Percentiles rank a stretch among this genome's conserved stretches.
Evolutionary conservation across 1,139 yeast species (phyloP).

Genomic region (Blastobotrys buckinghamii): DNA sequence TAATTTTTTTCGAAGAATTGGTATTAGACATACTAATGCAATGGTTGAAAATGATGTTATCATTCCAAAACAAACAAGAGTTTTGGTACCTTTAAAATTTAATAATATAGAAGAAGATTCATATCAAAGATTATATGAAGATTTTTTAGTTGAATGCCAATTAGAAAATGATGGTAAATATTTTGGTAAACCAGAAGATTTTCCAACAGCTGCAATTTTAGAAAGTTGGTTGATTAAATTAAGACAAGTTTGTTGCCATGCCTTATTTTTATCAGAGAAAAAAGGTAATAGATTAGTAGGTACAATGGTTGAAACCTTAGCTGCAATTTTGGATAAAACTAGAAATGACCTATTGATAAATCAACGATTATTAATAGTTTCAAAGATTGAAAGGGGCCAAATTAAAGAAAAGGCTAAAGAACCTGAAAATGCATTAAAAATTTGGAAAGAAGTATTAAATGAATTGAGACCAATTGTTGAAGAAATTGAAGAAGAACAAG

Average conservation of each 20-base stretch:
- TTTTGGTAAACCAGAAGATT: conserved; percentile 4
- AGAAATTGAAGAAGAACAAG: conserved; percentile 25
- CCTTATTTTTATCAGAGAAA: conserved; percentile 51
- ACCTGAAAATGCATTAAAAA: conserved; percentile 30
- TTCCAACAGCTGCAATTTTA: conserved; percentile 21
- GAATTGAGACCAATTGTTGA: conserved; percentile 19
- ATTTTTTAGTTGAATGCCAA: conserved; percentile 58
- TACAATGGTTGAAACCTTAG: conserved; percentile 63
- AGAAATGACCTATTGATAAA: conserved; percentile 43
- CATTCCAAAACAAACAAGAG: conserved; percentile 71
- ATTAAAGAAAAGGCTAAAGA: conserved; percentile 47
- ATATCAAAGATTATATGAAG: conserved; percentile 57
- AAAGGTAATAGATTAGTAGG: conserved; percentile 26
- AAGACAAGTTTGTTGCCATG: conserved; percentile 80
- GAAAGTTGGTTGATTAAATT: conserved; percentile 56
- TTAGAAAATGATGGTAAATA: conserved; percentile 57
- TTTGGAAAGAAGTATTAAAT: conserved; percentile 17
- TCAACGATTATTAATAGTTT: conserved; percentile 45
- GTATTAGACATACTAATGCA: conserved; percentile 76
- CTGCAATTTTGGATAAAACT: conserved; percentile 54
- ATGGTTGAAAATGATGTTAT: conserved; percentile 73
- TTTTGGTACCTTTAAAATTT: conserved; percentile 65
- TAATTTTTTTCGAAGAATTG: conserved; percentile 42
- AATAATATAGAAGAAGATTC: conserved; percentile 78
- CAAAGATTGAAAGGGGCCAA: conserved; percentile 53